phyloP scores from a whole-genome alignment of 2,329 filamentous ascomycete genomes.

The Ustilaginoidea virens region DNA sequence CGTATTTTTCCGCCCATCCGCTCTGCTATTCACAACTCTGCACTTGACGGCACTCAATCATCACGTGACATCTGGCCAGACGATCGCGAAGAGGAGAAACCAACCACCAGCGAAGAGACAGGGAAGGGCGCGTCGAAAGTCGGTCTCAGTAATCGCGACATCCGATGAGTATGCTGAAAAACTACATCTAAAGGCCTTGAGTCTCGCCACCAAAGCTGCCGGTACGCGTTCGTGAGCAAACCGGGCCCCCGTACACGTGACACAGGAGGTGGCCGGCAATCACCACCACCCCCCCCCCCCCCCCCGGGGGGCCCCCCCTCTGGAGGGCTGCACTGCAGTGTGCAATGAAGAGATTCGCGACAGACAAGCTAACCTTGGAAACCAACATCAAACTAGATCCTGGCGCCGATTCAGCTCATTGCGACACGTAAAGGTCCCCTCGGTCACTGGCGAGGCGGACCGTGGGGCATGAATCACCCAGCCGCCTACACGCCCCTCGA shows the following conservation, averaged over 20 bases:
- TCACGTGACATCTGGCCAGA: constrained; percentile 18
- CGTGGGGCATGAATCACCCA: constrained; percentile 39
- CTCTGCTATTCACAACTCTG: too few relatives aligned
- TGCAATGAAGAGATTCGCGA: too few relatives aligned
- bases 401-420: constrained; percentile 40
- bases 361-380: constrained; percentile 1
- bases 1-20: too few relatives aligned
- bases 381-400: constrained; percentile 16
- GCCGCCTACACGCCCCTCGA: constrained; percentile 71
- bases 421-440: constrained; percentile 37
- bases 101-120: constrained; percentile 9
- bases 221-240: constrained; percentile 14
- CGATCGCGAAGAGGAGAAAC: constrained; percentile 12
- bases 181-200: constrained; percentile 12
- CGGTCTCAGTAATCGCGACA: constrained; percentile 9
- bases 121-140: constrained; percentile 10
- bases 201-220: constrained; percentile 15
- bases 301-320: too few relatives aligned
- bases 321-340: too few relatives aligned
- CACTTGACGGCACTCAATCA: too few relatives aligned
- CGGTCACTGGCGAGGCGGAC: constrained; percentile 39
- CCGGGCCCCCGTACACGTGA: constrained; percentile 10
- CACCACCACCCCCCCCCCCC: too few relatives aligned
- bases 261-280: too few relatives aligned
- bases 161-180: constrained; percentile 14